phyloP scores from a whole-genome alignment of 208 protist genomes.

The Vickermania ingenoplastis region DNA sequence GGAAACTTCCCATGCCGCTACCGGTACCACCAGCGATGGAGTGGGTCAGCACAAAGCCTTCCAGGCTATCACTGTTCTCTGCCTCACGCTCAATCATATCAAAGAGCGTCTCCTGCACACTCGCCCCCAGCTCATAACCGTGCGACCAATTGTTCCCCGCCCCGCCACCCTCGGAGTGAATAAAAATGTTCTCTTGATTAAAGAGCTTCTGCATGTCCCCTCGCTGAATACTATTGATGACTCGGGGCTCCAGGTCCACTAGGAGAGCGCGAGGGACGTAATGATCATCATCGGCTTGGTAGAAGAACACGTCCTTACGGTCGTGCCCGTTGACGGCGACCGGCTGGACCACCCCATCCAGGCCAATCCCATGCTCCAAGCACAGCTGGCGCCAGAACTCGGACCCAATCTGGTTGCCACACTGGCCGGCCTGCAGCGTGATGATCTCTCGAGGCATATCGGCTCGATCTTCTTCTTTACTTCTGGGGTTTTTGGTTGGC shows the following conservation, averaged over 20 bases:
- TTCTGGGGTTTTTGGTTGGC: too few species aligned
- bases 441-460: conserved; percentile 99
- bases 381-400: conserved; percentile 99
- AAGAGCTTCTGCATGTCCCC: conserved; percentile 94
- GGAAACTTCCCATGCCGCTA: conserved; percentile 98
- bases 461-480: not conserved
- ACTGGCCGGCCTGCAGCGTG: conserved; percentile 99
- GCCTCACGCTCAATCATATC: conserved; percentile 99
- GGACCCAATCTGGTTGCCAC: conserved; percentile 93
- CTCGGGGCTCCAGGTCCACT: conserved; percentile 98
- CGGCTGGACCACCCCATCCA: conserved; percentile 92
- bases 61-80: conserved; percentile 97
- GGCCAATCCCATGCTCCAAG: conserved; percentile 97
- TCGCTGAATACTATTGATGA: conserved; percentile 92
- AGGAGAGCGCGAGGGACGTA: conserved; percentile 99
- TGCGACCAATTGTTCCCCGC: conserved; percentile 99
- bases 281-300: conserved; percentile 99
- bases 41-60: conserved; percentile 98
- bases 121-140: conserved; percentile 90
- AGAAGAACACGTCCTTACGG: conserved; percentile 99
- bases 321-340: conserved; percentile 92
- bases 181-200: conserved; percentile 99
- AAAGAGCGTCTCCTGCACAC: conserved; percentile 90
- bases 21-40: conserved; percentile 99
- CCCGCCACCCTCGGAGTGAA: conserved; percentile 92